Conservation (phyloP, 495 filamentous ascomycete genomes). For the Penicillium fimorum region DNA sequence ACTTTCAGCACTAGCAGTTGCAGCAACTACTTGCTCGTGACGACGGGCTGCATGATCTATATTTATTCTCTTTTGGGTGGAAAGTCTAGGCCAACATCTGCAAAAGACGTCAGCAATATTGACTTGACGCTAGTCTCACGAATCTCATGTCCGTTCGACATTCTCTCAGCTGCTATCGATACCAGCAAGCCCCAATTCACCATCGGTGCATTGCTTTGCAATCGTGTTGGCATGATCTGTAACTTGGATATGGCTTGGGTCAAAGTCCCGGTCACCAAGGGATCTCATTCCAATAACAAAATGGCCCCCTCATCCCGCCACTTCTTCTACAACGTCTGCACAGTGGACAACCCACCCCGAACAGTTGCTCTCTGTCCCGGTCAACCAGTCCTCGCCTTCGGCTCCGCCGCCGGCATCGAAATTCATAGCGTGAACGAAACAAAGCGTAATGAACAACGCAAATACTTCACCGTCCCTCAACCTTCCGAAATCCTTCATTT, state of each 20-base stretch:
- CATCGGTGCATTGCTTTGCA: constrained; percentile 61
- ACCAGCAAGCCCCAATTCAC: constrained; percentile 54
- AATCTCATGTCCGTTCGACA: constrained; percentile 58
- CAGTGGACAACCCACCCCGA: constrained; percentile 61
- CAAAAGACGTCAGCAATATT: constrained; percentile 18
- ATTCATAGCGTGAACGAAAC: constrained; percentile 69
- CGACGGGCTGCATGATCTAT: constrained; percentile 58
- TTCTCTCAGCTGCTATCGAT: constrained; percentile 65
- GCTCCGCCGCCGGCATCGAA: constrained; percentile 65
- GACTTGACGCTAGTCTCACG: constrained; percentile 48
- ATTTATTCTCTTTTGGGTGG: constrained; percentile 54
- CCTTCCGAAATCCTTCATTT: constrained; percentile 68
- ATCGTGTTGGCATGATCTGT: constrained; percentile 62
- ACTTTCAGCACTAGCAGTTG: constrained; percentile 60
- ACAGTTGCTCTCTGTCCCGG: constrained; percentile 69
- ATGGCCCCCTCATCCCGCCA: constrained; percentile 30
- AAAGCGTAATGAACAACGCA: constrained; percentile 55
- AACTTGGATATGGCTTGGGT: constrained; percentile 40
- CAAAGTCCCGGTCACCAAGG: constrained; percentile 1
- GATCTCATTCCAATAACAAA: constrained; percentile 18
- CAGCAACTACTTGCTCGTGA: constrained; percentile 57
- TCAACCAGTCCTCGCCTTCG: constrained; percentile 68
- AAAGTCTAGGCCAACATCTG: constrained; percentile 13
- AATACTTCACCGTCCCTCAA: constrained; percentile 65
- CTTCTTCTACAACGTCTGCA: constrained; percentile 59